These are phyloP conservation scores for Xylaria sp. DNA, from an alignment of 2,329 filamentous ascomycete species.

Conservation along the genomic window DNA sequence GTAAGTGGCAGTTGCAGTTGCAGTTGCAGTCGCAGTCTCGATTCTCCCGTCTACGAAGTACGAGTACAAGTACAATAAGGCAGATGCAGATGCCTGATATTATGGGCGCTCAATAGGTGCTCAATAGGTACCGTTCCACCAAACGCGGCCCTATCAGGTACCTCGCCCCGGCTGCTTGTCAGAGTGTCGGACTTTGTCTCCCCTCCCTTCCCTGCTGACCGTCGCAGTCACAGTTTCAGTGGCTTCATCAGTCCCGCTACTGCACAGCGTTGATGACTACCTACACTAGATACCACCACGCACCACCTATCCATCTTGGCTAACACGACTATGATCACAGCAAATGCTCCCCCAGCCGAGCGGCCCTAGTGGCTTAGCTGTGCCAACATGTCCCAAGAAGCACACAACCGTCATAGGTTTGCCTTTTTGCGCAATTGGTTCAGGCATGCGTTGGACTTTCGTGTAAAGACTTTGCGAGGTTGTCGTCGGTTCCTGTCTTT, in stretches of 20 bases:
- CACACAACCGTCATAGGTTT: background rate
- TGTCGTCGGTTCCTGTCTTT: too few relatives aligned
- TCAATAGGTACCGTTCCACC: background rate
- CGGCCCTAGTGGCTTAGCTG: constrained; percentile 10
- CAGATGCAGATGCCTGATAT: background rate
- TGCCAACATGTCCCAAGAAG: constrained; percentile 4
- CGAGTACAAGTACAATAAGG: too few relatives aligned
- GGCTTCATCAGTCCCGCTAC: constrained; percentile 15
- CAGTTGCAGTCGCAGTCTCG: too few relatives aligned
- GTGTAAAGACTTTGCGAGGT: constrained; percentile 6
- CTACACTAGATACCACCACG: background rate
- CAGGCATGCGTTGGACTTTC: constrained; percentile 1
- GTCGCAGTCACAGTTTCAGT: constrained; percentile 19
- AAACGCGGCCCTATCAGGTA: background rate
- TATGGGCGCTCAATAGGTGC: background rate
- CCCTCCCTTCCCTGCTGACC: constrained; percentile 16
- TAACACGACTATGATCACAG: background rate
- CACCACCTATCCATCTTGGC: background rate
- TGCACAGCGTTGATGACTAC: constrained; percentile 14
- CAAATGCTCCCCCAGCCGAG: background rate
- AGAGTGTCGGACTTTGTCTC: constrained; percentile 15
- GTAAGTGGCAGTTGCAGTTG: background rate
- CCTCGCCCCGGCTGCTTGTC: background rate
- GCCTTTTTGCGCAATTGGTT: background rate
- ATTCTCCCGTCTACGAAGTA: too few relatives aligned